These are phyloP conservation scores for Fusarium xyrophilum DNA, from an alignment of 2,329 filamentous ascomycete species.

Conservation along the genomic window DNA sequence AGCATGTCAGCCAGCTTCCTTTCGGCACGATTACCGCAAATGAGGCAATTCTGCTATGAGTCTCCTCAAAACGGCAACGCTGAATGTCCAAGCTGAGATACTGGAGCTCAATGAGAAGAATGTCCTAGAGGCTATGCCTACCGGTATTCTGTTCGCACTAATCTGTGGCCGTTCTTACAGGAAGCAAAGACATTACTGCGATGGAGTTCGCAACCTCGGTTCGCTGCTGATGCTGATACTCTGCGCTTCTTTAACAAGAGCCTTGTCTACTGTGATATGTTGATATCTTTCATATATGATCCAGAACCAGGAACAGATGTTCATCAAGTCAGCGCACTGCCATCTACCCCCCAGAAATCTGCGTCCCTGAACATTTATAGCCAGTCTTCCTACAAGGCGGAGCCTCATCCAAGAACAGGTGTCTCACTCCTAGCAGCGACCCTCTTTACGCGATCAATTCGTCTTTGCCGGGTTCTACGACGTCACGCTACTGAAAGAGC, in stretches of 20 bases:
- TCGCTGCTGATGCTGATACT: background rate
- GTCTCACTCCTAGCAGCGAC: background rate
- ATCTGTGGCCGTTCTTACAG: background rate
- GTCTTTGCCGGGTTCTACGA: background rate
- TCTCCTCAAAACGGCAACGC: background rate
- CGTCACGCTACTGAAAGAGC: background rate
- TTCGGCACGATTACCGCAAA: background rate
- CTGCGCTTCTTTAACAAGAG: background rate
- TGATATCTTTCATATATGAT: background rate
- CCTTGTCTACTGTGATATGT: background rate
- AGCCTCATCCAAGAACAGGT: background rate
- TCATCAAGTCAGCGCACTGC: background rate
- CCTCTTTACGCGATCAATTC: background rate
- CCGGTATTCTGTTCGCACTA: background rate
- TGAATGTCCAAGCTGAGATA: background rate
- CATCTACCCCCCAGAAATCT: too few species aligned
- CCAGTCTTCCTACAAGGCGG: background rate
- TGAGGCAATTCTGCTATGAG: background rate
- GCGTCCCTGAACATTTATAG: background rate
- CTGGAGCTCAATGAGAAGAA: background rate
- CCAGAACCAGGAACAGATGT: fast-evolving
- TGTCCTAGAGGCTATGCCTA: fast-evolving
- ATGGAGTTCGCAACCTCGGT: background rate
- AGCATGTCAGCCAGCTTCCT: background rate
- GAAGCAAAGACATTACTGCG: background rate